Conservation (phyloP, 768 basidiomycete genomes). For the Baorangia bicolor region DNA sequence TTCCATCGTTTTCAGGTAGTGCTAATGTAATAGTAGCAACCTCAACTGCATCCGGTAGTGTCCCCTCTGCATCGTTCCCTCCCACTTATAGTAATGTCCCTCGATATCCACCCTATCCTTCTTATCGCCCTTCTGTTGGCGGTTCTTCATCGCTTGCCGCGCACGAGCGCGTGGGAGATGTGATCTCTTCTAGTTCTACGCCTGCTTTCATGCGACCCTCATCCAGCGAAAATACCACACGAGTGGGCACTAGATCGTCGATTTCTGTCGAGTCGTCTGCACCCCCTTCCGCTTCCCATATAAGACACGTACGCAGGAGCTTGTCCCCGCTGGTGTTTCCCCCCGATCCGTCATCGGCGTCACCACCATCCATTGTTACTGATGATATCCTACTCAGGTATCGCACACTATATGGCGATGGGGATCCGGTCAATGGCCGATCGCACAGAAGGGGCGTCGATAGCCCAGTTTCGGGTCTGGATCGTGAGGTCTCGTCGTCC, state of each 20-base stretch:
- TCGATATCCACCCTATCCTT: slow-evolving; percentile 21
- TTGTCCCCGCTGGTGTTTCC: slow-evolving; percentile 27
- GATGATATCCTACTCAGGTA: slow-evolving; percentile 21
- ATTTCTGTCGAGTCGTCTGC: slow-evolving; percentile 8
- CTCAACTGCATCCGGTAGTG: slow-evolving; percentile 10
- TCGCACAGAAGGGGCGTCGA: slow-evolving; percentile 7
- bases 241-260: slow-evolving; percentile 9
- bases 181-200: slow-evolving; percentile 1
- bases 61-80: slow-evolving; percentile 20
- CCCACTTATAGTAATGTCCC: slow-evolving; percentile 24
- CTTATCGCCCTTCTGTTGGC: slow-evolving; percentile 22
- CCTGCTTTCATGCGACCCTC: slow-evolving; percentile 22
- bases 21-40: slow-evolving; percentile 2
- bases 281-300: slow-evolving; percentile 5
- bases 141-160: slow-evolving; percentile 13
- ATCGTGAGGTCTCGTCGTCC: slow-evolving; percentile 2
- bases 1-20: slow-evolving; percentile 12
- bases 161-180: slow-evolving; percentile 18
- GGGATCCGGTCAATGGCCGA: not conserved
- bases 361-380: slow-evolving; percentile 10
- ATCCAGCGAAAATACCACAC: slow-evolving; percentile 11
- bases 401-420: not conserved
- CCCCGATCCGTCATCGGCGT: slow-evolving; percentile 13
- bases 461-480: slow-evolving; percentile 1
- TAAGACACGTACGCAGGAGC: slow-evolving; percentile 20